phyloP scores from a whole-genome alignment of 2,329 filamentous ascomycete genomes.

The Exophiala sideris region DNA sequence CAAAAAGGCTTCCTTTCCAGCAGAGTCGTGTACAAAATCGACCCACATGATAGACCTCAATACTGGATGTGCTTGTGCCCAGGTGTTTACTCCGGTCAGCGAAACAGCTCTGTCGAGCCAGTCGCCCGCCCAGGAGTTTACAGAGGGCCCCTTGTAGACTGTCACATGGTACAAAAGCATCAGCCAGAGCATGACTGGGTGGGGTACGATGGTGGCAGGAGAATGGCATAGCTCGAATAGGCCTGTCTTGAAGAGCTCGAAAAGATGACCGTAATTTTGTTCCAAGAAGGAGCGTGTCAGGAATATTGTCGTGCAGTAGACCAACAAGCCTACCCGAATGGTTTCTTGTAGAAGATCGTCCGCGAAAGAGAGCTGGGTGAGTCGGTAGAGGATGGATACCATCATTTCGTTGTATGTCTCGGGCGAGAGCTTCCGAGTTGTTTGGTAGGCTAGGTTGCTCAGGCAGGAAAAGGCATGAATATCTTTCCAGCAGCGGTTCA shows the following conservation, averaged over 20 bases:
- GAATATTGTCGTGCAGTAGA: constrained; percentile 2
- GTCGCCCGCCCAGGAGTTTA: neutral
- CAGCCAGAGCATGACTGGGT: neutral
- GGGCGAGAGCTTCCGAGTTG: constrained; percentile 5
- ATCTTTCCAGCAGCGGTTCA: constrained; percentile 8
- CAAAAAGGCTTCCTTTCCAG: neutral
- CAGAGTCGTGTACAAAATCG: constrained; percentile 3
- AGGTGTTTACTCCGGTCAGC: neutral
- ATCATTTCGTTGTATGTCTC: constrained; percentile 10
- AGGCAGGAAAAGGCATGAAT: constrained; percentile 7
- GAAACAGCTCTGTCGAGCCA: neutral
- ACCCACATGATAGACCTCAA: constrained; percentile 11
- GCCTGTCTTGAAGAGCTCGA: neutral
- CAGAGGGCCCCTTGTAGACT: neutral
- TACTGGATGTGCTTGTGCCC: neutral
- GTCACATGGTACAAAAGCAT: neutral
- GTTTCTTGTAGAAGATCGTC: neutral
- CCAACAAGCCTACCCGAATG: constrained; percentile 1
- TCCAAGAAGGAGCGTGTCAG: neutral
- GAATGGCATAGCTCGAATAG: neutral
- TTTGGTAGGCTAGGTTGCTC: constrained; percentile 11
- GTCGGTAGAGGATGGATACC: constrained; percentile 11
- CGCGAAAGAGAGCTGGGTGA: constrained; percentile 5
- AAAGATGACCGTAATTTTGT: neutral
- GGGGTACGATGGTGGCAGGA: neutral